Evolutionary conservation across 176 grass and related monocot genomes (phyloP).

Genomic region (Cenchrus americanus): DNA sequence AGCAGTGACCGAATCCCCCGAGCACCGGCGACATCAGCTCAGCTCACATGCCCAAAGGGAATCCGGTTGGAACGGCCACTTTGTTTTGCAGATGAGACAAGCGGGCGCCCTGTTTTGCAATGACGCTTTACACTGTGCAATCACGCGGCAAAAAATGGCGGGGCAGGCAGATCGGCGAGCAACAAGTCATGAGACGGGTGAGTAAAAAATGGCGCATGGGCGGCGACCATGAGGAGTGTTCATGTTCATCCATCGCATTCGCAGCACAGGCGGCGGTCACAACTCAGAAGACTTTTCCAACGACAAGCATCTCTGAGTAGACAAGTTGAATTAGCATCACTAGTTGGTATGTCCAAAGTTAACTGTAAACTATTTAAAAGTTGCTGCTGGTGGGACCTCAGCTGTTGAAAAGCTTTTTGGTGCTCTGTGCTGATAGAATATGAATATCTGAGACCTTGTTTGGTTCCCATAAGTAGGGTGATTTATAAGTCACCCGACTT

Average conservation of each 20-base stretch:
- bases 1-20: not conserved
- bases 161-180: not conserved
- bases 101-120: conserved; percentile 29
- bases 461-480: too few relatives aligned
- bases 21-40: conserved; percentile 8
- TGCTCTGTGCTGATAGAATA: not conserved
- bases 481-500: too few relatives aligned
- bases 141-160: conserved; percentile 21
- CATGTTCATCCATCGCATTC: not conserved
- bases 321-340: too few relatives aligned
- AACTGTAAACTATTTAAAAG: conserved; percentile 4
- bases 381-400: not conserved
- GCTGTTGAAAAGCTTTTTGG: not conserved
- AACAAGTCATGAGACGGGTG: not conserved
- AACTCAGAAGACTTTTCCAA: not conserved
- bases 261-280: not conserved
- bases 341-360: not conserved
- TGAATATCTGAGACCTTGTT: too few relatives aligned
- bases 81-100: conserved; percentile 54
- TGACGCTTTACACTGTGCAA: conserved; percentile 33
- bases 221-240: not conserved
- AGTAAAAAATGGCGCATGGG: conserved; percentile 11
- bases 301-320: conserved; percentile 15
- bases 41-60: conserved; percentile 40
- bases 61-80: conserved; percentile 18